Evolutionary conservation across 2,329 filamentous ascomycete genomes (phyloP), one percentile per base, ranked within the genome.

Genomic region (Xylaria sp.): DNA sequence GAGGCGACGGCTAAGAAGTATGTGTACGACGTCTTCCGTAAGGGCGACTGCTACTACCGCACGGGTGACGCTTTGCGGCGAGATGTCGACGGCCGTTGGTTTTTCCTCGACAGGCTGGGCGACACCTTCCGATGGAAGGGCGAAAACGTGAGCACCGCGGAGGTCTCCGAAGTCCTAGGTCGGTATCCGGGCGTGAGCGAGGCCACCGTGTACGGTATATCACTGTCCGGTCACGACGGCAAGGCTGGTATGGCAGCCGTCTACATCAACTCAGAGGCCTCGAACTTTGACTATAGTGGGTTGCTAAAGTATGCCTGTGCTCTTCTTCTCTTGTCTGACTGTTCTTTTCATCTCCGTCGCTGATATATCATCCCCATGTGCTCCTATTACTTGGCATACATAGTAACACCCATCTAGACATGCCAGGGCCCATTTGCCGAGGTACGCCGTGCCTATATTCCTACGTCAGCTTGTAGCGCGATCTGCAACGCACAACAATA

Each of bases 81-180:
- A 22, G 86, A 90, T 68, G 69, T 70, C 1, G 89, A 93, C 59
- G 90, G 90, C 0, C 81, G 88, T 10, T 90, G 88, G 86, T 92
- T 85, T 78, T 93, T 93, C 77, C 77, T 90, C 42, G 91, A 93
- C 72, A 82, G 79, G 4, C 82, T 92, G 1, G 90, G 90, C 1
- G 91, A 93, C 76, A 93, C 91, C 0, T 93, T 90, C 78, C 84
- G 91, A 36, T 92, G 90, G 90, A 92, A 92, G 77, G 86, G 86
- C 59, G 88, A 90, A 77, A 90, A 91, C 71, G 87, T 90, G 45
- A 88, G 86, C 11, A 90, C 88, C 45, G 81, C 88, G 11, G 90
- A 92, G 77, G 90, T 92, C 0, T 83, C 88, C 1, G 87, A 90
- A 72, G 83, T 87, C 0, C 77, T 93, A 1, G 88, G 89, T 5